Percentiles rank a stretch among this genome's conserved stretches.
Evolutionary conservation across 2,329 filamentous ascomycete genomes (phyloP).

Genomic region (Grosmannia huntii): DNA sequence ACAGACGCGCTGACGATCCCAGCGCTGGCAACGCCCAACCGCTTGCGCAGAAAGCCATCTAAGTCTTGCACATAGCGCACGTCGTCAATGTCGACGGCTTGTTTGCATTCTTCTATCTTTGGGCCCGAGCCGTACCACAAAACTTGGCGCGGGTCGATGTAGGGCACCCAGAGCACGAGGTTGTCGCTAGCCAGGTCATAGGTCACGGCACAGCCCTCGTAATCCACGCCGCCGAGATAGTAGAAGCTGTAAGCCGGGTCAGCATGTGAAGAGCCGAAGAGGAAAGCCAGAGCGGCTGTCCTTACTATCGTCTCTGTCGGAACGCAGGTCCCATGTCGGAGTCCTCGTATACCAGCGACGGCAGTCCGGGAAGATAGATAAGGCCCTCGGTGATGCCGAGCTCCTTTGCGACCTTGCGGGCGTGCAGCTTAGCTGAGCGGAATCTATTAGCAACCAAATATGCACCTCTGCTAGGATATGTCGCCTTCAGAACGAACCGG

Average conservation of each 20-base stretch:
- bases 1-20: background rate
- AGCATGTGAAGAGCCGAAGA: background rate
- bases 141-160: constrained; percentile 45
- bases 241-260: constrained; percentile 33
- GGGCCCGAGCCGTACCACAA: constrained; percentile 54
- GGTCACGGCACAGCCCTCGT: constrained; percentile 41
- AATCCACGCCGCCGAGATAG: constrained; percentile 42
- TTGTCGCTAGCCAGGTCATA: constrained; percentile 46
- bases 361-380: constrained; percentile 42
- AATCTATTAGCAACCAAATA: background rate
- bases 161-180: constrained; percentile 62
- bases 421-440: constrained; percentile 39
- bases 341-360: constrained; percentile 39
- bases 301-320: constrained; percentile 46
- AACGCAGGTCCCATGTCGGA: constrained; percentile 44
- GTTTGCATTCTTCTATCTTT: constrained; percentile 45
- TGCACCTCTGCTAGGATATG: background rate
- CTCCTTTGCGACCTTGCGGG: constrained; percentile 40
- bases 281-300: background rate
- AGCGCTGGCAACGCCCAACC: constrained; percentile 19
- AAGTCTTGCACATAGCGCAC: constrained; percentile 46
- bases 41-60: constrained; percentile 33
- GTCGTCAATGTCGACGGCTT: constrained; percentile 55
- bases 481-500: background rate
- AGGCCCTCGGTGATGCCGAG: constrained; percentile 36